phyloP scores from a whole-genome alignment of 2,329 filamentous ascomycete genomes.

The Exophiala bonariae region DNA sequence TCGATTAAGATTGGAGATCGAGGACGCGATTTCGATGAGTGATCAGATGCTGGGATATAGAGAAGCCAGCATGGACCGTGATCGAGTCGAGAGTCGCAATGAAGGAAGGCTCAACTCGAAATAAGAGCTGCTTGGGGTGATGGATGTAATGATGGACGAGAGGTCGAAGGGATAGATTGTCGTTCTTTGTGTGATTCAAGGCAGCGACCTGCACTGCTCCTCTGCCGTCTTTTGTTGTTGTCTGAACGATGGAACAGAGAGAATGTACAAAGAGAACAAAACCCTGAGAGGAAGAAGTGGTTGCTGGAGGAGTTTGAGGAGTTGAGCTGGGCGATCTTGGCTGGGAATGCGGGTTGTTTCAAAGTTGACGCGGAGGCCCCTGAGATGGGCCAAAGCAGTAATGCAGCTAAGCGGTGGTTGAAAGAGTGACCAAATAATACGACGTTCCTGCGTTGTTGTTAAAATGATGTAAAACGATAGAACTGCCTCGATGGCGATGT shows the following conservation, averaged over 20 bases:
- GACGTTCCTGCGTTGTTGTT: slow-evolving; percentile 9
- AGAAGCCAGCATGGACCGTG: slow-evolving; percentile 1
- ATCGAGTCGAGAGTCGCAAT: not conserved
- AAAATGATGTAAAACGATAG: slow-evolving; percentile 2
- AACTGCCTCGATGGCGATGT: slow-evolving; percentile 26
- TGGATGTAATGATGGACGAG: slow-evolving; percentile 5
- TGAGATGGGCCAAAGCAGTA: slow-evolving; percentile 14
- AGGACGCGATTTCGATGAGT: not conserved
- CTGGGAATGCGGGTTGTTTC: slow-evolving; percentile 24
- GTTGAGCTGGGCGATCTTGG: slow-evolving; percentile 9
- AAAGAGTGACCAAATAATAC: slow-evolving; percentile 10
- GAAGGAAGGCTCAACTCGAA: no score
- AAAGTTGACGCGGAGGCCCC: slow-evolving; percentile 18
- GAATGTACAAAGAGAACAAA: slow-evolving; percentile 10
- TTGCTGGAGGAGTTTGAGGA: slow-evolving; percentile 7
- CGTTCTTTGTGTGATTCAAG: slow-evolving; percentile 17
- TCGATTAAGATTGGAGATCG: not conserved
- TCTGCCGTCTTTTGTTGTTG: slow-evolving; percentile 14
- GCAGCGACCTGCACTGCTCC: slow-evolving; percentile 26
- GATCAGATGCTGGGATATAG: not conserved
- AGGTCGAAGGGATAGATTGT: slow-evolving; percentile 5
- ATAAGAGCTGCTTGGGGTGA: no score
- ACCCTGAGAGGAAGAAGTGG: slow-evolving; percentile 1
- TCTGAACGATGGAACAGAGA: not conserved
- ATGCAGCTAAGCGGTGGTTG: slow-evolving; percentile 18